Conservation (phyloP, 2,329 filamentous ascomycete species). For the Alternaria angustiovoidea region DNA sequence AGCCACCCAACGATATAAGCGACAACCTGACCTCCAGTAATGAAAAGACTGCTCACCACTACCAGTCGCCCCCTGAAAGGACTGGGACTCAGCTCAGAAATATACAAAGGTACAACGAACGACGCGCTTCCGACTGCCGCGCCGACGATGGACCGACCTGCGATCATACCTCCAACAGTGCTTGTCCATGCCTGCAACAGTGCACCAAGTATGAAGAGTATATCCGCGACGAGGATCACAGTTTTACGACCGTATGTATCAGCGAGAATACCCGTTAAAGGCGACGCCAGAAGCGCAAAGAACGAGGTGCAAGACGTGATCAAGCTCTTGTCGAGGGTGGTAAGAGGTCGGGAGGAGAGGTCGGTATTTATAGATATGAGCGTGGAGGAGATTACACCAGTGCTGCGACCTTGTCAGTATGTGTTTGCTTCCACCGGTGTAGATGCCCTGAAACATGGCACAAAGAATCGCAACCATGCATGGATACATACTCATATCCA, state of each 20-base stretch:
- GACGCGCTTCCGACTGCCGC: conserved; percentile 77
- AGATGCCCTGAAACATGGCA: background rate
- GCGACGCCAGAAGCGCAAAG: conserved; percentile 65
- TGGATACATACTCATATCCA: conserved; percentile 63
- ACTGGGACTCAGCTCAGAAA: conserved; percentile 83
- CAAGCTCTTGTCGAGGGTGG: conserved; percentile 65
- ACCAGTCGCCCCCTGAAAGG: conserved; percentile 79
- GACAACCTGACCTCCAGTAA: conserved; percentile 87
- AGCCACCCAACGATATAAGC: conserved; percentile 86
- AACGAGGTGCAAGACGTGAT: conserved; percentile 67
- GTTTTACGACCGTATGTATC: conserved; percentile 85
- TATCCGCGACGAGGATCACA: conserved; percentile 70
- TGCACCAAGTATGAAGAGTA: conserved; percentile 74
- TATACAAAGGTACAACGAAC: conserved; percentile 80
- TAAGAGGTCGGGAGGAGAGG: conserved; percentile 58
- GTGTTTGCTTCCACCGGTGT: background rate
- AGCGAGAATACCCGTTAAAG: conserved; percentile 64
- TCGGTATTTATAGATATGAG: conserved; percentile 64
- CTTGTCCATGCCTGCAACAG: conserved; percentile 67
- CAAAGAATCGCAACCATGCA: background rate
- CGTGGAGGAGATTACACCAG: conserved; percentile 68
- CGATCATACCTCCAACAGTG: conserved; percentile 70
- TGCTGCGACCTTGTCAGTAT: conserved; percentile 46
- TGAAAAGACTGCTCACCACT: conserved; percentile 81
- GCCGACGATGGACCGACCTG: conserved; percentile 74